Conservation (phyloP, 768 basidiomycete genomes). For the Amanita rubescens region DNA sequence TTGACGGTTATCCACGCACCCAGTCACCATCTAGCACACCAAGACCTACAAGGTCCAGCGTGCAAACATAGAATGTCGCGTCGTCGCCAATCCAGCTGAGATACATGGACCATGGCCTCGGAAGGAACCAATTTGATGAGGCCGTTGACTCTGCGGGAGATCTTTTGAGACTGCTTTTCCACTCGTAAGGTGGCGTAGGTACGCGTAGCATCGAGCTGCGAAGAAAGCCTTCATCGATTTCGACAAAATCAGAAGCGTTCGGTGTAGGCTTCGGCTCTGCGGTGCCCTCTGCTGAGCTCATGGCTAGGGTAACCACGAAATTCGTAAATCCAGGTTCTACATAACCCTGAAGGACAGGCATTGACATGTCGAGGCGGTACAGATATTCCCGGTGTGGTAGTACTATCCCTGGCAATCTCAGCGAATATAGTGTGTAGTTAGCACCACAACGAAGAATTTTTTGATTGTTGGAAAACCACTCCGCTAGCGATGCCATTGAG, state of each 20-base stretch:
- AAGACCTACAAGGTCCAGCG: slow-evolving; percentile 54
- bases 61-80: slow-evolving; percentile 51
- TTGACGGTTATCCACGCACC: slow-evolving; percentile 34
- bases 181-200: slow-evolving; percentile 9
- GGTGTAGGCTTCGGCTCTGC: slow-evolving; percentile 2
- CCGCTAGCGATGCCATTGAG: slow-evolving; percentile 30
- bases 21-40: slow-evolving; percentile 73
- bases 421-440: slow-evolving; percentile 24
- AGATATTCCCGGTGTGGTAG: slow-evolving; percentile 12
- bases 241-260: slow-evolving; percentile 38
- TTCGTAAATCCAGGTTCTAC: slow-evolving; percentile 40
- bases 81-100: slow-evolving; percentile 24
- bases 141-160: slow-evolving; percentile 16
- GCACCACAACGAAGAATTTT: slow-evolving; percentile 45
- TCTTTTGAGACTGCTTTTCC: slow-evolving; percentile 1
- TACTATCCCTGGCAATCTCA: slow-evolving; percentile 15
- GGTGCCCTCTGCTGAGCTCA: slow-evolving; percentile 10
- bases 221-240: slow-evolving; percentile 70
- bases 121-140: slow-evolving; percentile 22
- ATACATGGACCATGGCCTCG: slow-evolving; percentile 26
- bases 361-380: slow-evolving; percentile 51
- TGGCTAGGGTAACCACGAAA: slow-evolving; percentile 37
- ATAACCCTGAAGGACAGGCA: slow-evolving; percentile 72
- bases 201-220: slow-evolving; percentile 38
- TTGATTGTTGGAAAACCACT: slow-evolving; percentile 33